Evolutionary conservation across 2,329 filamentous ascomycete species (phyloP).

Genomic region (Metarhizium sp.): DNA sequence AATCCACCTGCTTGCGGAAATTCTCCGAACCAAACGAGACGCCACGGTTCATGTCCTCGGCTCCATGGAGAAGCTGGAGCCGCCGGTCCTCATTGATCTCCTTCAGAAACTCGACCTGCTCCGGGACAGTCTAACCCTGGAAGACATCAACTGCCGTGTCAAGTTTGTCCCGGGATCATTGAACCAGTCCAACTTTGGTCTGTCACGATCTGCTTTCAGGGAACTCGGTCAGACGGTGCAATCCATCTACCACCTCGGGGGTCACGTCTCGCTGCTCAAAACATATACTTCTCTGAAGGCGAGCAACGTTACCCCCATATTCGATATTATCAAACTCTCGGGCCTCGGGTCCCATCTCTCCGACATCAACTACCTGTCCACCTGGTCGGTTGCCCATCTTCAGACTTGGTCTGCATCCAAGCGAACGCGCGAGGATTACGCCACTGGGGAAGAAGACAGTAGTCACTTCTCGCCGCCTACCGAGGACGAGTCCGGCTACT

Average conservation of each 20-base stretch:
- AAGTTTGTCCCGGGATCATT: slow-evolving; percentile 12
- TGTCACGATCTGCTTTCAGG: slow-evolving; percentile 13
- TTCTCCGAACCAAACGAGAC: slow-evolving; percentile 10
- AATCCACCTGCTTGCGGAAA: slow-evolving; percentile 12
- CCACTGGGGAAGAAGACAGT: slow-evolving; percentile 12
- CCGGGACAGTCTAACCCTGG: slow-evolving; percentile 6
- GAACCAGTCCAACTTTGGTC: slow-evolving; percentile 13
- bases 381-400: slow-evolving; percentile 17
- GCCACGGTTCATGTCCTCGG: slow-evolving; percentile 11
- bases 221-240: slow-evolving; percentile 13
- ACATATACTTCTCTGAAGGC: slow-evolving; percentile 13
- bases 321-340: slow-evolving; percentile 16
- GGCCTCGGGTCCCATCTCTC: slow-evolving; percentile 11
- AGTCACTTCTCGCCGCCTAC: slow-evolving; percentile 14
- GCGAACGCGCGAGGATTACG: slow-evolving; percentile 9
- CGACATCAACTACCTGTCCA: slow-evolving; percentile 16
- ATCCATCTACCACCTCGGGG: slow-evolving; percentile 17
- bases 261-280: slow-evolving; percentile 17
- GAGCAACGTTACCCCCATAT: slow-evolving; percentile 13
- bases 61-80: slow-evolving; percentile 9
- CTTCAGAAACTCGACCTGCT: slow-evolving; percentile 5
- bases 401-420: slow-evolving; percentile 14
- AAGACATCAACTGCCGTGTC: slow-evolving; percentile 7
- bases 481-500: slow-evolving; percentile 16
- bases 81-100: slow-evolving; percentile 6